Percentiles rank a stretch among this genome's conserved stretches.
These are phyloP conservation scores for Paraphoma sp. DNA, from an alignment of 2,329 filamentous ascomycete genomes.

Conservation along the genomic window DNA sequence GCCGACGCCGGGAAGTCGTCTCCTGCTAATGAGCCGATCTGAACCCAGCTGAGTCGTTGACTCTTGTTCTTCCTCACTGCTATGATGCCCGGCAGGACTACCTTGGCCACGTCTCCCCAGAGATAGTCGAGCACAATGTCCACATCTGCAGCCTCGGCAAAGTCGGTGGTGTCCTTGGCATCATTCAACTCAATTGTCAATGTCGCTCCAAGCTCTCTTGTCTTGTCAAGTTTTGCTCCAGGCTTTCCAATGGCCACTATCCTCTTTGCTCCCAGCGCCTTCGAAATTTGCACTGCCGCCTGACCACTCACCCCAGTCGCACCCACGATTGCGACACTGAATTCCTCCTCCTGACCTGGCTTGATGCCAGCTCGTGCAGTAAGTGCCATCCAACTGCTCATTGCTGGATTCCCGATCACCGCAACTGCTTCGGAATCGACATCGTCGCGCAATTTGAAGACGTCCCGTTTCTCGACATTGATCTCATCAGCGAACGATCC, in stretches of 20 bases:
- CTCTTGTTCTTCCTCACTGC: slow-evolving; percentile 17
- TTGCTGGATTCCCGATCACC: slow-evolving; percentile 61
- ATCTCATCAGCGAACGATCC: slow-evolving; percentile 58
- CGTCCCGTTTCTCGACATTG: slow-evolving; percentile 53
- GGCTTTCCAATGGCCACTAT: slow-evolving; percentile 62
- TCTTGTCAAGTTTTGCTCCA: slow-evolving; percentile 48
- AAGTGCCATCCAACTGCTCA: slow-evolving; percentile 66
- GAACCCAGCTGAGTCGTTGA: slow-evolving; percentile 20
- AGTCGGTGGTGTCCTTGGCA: slow-evolving; percentile 53
- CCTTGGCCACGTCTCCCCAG: slow-evolving; percentile 50
- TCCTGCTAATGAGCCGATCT: slow-evolving; percentile 23
- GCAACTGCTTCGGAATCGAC: slow-evolving; percentile 60
- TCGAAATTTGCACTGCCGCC: slow-evolving; percentile 58
- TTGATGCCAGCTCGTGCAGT: slow-evolving; percentile 49
- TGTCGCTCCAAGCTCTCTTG: slow-evolving; percentile 53
- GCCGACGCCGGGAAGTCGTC: slow-evolving; percentile 3
- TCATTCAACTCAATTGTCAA: slow-evolving; percentile 51
- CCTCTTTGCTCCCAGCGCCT: slow-evolving; percentile 56
- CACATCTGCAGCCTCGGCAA: slow-evolving; percentile 53
- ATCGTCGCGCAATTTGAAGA: slow-evolving; percentile 52
- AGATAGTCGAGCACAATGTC: slow-evolving; percentile 66
- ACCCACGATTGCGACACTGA: slow-evolving; percentile 60
- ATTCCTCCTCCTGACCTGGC: slow-evolving; percentile 46
- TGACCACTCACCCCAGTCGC: slow-evolving; percentile 61
- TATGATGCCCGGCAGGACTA: slow-evolving; percentile 6